Base-by-base conservation (phyloP, 345 rosid species). In the Carallia pectinifolia region DNA sequence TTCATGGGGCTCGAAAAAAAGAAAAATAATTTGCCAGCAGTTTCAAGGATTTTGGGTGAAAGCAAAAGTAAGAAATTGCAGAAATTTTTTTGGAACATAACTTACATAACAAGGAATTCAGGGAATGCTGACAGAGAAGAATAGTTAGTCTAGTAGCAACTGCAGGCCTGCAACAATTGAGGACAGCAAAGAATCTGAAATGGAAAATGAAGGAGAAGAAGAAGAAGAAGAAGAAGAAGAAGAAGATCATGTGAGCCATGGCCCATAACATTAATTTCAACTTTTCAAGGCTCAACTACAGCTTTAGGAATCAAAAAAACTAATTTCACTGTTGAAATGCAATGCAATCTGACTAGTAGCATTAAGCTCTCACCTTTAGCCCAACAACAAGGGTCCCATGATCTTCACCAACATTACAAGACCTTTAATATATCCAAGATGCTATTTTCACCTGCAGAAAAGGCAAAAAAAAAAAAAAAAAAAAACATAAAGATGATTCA, bases 381-480 rank as follows among this genome's bases (percentile, higher is more conserved):
- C 48, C 76, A 75, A 74, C 67, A 76, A 74, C 65, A 76, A 74
- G 79, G 70, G 83, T 60, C 85, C 83, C 84, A 65, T 23, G 23
- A 23, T 23, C 23, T 23, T 23, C 23, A 23, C 23, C 23, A 23
- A 23, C 23, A 65, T 73, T 69, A 53, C 69, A 62, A 64, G 52
- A 66, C 75, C 68, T 78, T 72, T 65, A 73, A 44, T 10, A 44
- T 52, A 55, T 52, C 74, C 64, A 71, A 58, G 74, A 71, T 59
- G 7, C 56, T 59, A 53, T 62, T 36, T 71, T 71, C 47, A 70
- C 53, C 87, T 73, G 77, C 72, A 65, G 64, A 67, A 56, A 58
- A 37, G 71, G 23, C 23, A 23, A 23, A 23, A 23, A 23, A 23
- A 44, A 58, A 56, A 6, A 34, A 47, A 48, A 38, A 68, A 34